Evolutionary conservation across 306 rosid genomes (phyloP).

Genomic region (Pyrus communis): DNA sequence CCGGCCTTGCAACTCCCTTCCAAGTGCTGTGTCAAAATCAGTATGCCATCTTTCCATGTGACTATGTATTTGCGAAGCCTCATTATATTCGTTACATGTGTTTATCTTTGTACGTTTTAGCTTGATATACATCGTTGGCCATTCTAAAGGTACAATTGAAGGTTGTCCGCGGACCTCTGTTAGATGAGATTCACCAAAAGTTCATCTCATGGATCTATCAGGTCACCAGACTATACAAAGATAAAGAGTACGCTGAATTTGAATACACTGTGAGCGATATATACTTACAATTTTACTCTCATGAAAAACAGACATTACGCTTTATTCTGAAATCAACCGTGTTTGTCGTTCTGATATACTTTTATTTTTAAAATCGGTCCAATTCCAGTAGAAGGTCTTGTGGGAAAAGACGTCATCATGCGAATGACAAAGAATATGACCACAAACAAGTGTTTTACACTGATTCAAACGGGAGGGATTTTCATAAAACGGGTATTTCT

Average conservation of each 20-base stretch:
- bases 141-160: constrained; percentile 42
- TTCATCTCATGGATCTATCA: constrained; percentile 74
- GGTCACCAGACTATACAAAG: constrained; percentile 71
- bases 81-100: too few relatives aligned
- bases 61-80: not conserved
- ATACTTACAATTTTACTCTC: not conserved
- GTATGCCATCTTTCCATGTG: constrained; percentile 33
- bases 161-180: constrained; percentile 55
- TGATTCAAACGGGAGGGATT: constrained; percentile 85
- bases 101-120: too few relatives aligned
- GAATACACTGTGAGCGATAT: constrained; percentile 66
- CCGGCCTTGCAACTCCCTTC: constrained; percentile 54
- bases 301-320: not conserved
- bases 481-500: constrained; percentile 57
- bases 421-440: constrained; percentile 57
- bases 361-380: constrained; percentile 68
- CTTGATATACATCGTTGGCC: too few relatives aligned
- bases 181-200: constrained; percentile 63
- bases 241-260: constrained; percentile 74
- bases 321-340: not conserved
- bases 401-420: constrained; percentile 75
- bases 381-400: constrained; percentile 54
- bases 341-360: constrained; percentile 18
- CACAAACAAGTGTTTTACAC: constrained; percentile 64
- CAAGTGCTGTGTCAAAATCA: constrained; percentile 54